Percentiles rank a stretch among this genome's conserved stretches.
Conservation (phyloP, 2,329 filamentous ascomycete genomes). For the Colletotrichum sp. region DNA sequence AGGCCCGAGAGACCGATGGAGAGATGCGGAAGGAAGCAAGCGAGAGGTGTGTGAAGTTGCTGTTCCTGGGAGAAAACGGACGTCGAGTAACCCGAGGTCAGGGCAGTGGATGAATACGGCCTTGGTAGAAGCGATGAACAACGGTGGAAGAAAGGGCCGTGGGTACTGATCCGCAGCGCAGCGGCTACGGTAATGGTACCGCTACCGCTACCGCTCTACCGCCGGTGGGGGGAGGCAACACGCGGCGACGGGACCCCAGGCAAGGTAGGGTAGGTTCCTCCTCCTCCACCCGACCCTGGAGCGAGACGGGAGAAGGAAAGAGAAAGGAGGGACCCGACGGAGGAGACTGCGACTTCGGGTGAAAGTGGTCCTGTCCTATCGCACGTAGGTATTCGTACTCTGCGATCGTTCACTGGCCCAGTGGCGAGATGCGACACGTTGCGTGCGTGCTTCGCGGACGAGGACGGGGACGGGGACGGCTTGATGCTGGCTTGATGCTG, state of each 20-base stretch:
- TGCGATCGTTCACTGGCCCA: neutral
- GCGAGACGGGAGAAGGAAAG: neutral
- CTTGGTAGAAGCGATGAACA: neutral
- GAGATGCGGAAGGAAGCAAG: neutral
- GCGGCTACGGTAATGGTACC: neutral
- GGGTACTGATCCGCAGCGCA: neutral
- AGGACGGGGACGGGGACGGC: neutral
- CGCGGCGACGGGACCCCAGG: neutral
- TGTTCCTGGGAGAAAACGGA: neutral
- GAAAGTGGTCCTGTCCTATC: constrained; percentile 12
- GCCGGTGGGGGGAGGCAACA: neutral
- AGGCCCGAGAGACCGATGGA: neutral
- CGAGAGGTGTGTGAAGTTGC: neutral
- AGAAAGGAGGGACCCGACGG: neutral
- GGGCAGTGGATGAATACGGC: neutral
- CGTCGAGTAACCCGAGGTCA: neutral
- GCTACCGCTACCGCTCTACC: neutral
- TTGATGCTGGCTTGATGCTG: neutral
- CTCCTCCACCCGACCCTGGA: neutral
- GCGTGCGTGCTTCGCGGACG: neutral
- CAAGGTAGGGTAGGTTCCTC: neutral
- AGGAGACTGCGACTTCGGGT: constrained; percentile 17
- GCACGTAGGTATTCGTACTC: neutral
- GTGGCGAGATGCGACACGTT: neutral
- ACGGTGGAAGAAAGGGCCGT: neutral